Percentiles rank a stretch among this genome's conserved stretches.
Conservation (phyloP, 1,284 basidiomycete species). For the Vanrija sp. region DNA sequence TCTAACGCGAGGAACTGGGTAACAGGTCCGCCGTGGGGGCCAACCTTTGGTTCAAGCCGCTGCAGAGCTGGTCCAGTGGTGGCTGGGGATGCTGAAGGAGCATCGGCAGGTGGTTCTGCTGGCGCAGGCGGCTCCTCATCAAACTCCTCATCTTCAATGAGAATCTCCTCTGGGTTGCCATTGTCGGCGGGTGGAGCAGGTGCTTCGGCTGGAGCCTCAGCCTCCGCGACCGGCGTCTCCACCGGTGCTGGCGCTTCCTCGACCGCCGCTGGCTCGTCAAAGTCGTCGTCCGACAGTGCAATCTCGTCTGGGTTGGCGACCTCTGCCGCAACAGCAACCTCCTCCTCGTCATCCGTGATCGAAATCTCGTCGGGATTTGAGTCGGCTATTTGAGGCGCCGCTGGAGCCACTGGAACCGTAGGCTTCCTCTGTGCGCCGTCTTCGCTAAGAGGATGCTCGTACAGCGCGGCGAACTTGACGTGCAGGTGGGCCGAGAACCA, state of each 20-base stretch:
- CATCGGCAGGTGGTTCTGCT: background rate
- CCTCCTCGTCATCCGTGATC: conserved; percentile 58
- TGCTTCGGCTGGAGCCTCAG: background rate
- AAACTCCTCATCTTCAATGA: conserved; percentile 24
- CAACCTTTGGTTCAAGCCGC: background rate
- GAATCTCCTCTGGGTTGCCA: conserved; percentile 27
- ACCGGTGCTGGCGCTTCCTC: background rate
- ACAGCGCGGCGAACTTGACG: conserved; percentile 69
- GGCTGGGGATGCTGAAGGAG: background rate
- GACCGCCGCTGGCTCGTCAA: background rate
- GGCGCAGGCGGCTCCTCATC: conserved; percentile 3
- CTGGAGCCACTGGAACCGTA: background rate
- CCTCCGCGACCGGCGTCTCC: conserved; percentile 8
- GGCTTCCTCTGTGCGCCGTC: conserved; percentile 3
- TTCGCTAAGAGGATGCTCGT: conserved; percentile 50
- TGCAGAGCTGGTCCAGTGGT: too few relatives aligned
- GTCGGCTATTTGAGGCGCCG: too few relatives aligned
- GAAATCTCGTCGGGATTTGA: conserved; percentile 64
- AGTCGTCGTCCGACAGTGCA: conserved; percentile 59
- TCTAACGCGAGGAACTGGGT: conserved; percentile 77
- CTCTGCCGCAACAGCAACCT: conserved; percentile 8
- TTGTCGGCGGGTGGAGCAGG: background rate
- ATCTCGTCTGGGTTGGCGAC: conserved; percentile 67
- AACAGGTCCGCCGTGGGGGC: background rate
- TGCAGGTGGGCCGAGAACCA: conserved; percentile 98